Base-by-base conservation (phyloP, 1,284 basidiomycete genomes). In the Macrocystidia cucumis region DNA sequence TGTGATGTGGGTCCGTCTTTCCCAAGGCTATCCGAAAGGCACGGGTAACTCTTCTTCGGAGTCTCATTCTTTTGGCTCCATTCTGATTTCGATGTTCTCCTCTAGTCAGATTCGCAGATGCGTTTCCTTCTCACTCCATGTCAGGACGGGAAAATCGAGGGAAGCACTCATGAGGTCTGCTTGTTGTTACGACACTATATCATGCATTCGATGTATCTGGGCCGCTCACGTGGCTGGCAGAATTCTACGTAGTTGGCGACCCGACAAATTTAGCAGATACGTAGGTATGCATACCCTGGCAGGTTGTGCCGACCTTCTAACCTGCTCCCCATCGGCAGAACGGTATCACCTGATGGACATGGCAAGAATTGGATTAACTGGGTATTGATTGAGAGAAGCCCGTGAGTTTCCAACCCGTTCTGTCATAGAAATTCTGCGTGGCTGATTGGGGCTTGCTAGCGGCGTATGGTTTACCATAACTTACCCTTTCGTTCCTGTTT, bases 251-350 rank as follows among this genome's bases (percentile, higher is more conserved):
- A n/a, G 16, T 7, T 27, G n/a, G 16, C 25, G n/a, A 12, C 25
- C 25, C n/a, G n/a, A 27, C 36, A 26, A 24, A 38, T 16, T 30
- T 35, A 21, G 35, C 34, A 14, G 32, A 41, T 39, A 35, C 39
- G n/a, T n/a, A n/a, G n/a, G 41, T 32, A 24, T 42, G 40, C 37
- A 33, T 30, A 35, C 36, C 29, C 37, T 41, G 35, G 39, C 34
- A 38, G 28, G 30, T 38, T 29, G 46, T 46, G 44, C 49, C 46
- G 46, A 49, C 47, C 39, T 36, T 42, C 40, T 48, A 43, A 35
- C 39, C 36, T 39, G 23, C 20, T 41, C 38, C 45, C 41, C 44
- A 38, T 50, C 49, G 47, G 49, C 40, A 49, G n/a, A n/a, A n/a
- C n/a, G n/a, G n/a, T n/a, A n/a, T n/a, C n/a, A n/a, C n/a, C n/a